Base-by-base conservation (phyloP, 306 rosid genomes). In the Myrica gale region DNA sequence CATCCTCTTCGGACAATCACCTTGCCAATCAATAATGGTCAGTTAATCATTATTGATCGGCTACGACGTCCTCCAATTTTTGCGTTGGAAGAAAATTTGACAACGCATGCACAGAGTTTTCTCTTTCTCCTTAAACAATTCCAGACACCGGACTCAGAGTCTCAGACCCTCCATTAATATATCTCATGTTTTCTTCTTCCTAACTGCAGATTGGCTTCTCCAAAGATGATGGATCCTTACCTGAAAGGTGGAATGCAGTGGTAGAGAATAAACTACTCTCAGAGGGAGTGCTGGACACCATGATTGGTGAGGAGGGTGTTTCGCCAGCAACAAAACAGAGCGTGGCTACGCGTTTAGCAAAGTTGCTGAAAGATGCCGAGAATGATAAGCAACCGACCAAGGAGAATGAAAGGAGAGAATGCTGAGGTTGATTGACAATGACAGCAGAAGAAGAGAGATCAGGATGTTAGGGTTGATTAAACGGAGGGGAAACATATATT, bases 291-390 rank as follows among this genome's bases (percentile, higher is more conserved):
- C 21, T 91, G 9, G 96, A 90, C 80, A 87, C 97, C 0, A 91
- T 93, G 72, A 60, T 93, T 1, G 94, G 98, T 0, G 83, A 88
- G 82, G 56, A 83, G 73, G 94, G 97, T 5, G 98, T 91, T 70
- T 88, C 96, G 43, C 98, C 98, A 10, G 90, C 11, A n/a, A 84
- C 93, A 16, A 91, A 78, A 84, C 69, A 74, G 51, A 86, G 87
- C 77, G 80, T 94, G 79, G 91, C 98, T 3, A 7, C 77, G 41
- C 85, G 91, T 21, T 72, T 90, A 0, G 54, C 62, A 2, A 73
- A 78, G 42, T 68, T 88, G 62, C 54, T 91, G 43, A 80, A 78
- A 60, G 70, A 62, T 16, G 26, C 15, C 44, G 58, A 48, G 20
- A 9, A 44, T 13, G 37, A 32, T 45, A 45, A 13, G 19, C 11